Conservation (phyloP, 371 early-diverging fungal species). For the Mucor piriformis region DNA sequence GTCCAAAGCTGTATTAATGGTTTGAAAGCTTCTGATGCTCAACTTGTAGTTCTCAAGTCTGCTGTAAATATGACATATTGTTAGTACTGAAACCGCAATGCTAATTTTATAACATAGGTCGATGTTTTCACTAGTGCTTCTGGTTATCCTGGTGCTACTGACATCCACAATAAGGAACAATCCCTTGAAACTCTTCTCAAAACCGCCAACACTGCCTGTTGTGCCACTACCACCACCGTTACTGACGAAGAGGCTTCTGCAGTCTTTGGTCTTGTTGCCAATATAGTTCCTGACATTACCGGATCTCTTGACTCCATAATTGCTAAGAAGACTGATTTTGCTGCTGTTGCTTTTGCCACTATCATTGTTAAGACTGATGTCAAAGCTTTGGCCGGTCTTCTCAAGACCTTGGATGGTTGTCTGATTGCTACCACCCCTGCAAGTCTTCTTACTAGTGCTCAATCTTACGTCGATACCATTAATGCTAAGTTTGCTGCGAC, state of each 20-base stretch:
- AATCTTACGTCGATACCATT: slow-evolving; percentile 7
- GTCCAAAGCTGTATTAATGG: slow-evolving; percentile 19
- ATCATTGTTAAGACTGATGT: slow-evolving; percentile 21
- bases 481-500: slow-evolving; percentile 16
- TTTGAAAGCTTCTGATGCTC: slow-evolving; percentile 12
- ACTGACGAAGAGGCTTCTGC: slow-evolving; percentile 23
- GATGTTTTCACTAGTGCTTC: slow-evolving; percentile 11
- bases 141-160: slow-evolving; percentile 23
- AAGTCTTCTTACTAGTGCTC: slow-evolving; percentile 3
- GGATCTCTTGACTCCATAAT: slow-evolving; percentile 11
- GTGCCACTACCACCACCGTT: slow-evolving; percentile 4
- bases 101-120: slow-evolving; percentile 4
- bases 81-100: background rate
- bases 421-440: slow-evolving; percentile 18
- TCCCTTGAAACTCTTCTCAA: slow-evolving; percentile 14
- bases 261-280: slow-evolving; percentile 11
- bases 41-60: slow-evolving; percentile 8
- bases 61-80: slow-evolving; percentile 9
- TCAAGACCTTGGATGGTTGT: slow-evolving; percentile 16
- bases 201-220: slow-evolving; percentile 20
- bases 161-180: slow-evolving; percentile 9
- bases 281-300: slow-evolving; percentile 15
- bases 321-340: slow-evolving; percentile 23
- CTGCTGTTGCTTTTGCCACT: slow-evolving; percentile 12
- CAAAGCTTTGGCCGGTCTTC: slow-evolving; percentile 12